Base-by-base conservation (phyloP, 2,329 filamentous ascomycete genomes). In the Talaromyces sp. region DNA sequence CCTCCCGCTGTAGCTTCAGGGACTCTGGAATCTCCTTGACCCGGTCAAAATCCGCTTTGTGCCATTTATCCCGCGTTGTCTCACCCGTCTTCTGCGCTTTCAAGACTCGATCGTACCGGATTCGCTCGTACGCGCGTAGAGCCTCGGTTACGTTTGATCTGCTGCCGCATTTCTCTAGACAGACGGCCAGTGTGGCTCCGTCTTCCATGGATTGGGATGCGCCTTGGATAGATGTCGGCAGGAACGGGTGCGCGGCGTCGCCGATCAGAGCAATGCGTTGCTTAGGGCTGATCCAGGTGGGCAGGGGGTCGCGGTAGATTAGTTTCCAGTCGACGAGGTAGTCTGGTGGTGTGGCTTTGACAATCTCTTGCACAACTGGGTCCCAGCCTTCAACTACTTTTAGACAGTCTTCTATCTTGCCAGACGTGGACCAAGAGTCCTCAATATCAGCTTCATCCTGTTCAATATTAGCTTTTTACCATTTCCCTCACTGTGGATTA, bases 381-480 rank as follows among this genome's bases (percentile, higher is more conserved):
- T 84, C 77, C 43, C 43, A 46, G 19, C 43, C 43, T 21, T 46
- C 43, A 9, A 83, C 67, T 1, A 81, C 75, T 55, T 79, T 73
- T 62, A 77, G 73, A 0, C 82, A 81, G 52, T 83, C 81, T 41
- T 79, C 75, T 46, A 46, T 46, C 53, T 80, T 78, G 3, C 79
- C 80, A 0, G 80, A 79, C 60, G 82, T 81, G 3, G 76, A 80
- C 80, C 80, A 83, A 1, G 80, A 80, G 68, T 84, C 80, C 60
- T 81, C 76, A 58, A 83, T 82, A 64, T 84, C 78, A 63, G 78
- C 76, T 59, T 79, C 75, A 63, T 84, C 83, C 58, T 77, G 54
- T 10, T 31, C 1, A 1, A 53, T 11, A 27, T 58, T 7, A 53
- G 35, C 7, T n/a, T 54, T 6, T 5, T 43, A 9, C 21, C 21